Conservation (phyloP, 257 asterid species). For the Haberlea rhodopensis region DNA sequence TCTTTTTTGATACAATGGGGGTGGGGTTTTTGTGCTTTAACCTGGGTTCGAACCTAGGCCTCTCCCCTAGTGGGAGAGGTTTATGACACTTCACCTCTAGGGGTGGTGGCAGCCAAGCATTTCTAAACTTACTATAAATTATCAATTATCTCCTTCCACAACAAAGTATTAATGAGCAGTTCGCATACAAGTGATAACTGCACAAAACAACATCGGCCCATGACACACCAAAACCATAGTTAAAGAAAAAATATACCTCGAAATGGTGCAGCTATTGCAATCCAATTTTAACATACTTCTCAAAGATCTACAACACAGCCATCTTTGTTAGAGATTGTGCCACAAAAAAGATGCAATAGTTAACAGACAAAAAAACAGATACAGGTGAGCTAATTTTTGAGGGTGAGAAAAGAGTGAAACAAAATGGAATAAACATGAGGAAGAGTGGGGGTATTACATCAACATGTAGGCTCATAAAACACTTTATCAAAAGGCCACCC, state of each 20-base stretch:
- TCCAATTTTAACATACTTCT: conserved; percentile 94
- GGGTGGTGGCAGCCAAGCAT: neutral
- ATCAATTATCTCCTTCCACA: neutral
- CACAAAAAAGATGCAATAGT: conserved; percentile 14
- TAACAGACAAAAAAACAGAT: conserved; percentile 9
- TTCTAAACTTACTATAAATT: neutral
- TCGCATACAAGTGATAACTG: neutral
- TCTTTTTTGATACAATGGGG: neutral
- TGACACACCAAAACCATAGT: conserved; percentile 1
- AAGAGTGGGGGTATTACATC: conserved; percentile 55
- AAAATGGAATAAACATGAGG: conserved; percentile 8
- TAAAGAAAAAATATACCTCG: conserved; percentile 49
- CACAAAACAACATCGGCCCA: neutral
- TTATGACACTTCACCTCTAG: too few relatives aligned
- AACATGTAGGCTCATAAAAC: conserved; percentile 79
- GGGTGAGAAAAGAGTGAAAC: conserved; percentile 13
- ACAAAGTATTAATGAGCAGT: neutral
- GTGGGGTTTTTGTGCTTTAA: too few relatives aligned
- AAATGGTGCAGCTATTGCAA: conserved; percentile 96
- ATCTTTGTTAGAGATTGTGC: conserved; percentile 21
- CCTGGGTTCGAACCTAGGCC: too few relatives aligned
- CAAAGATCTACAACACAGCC: conserved; percentile 63
- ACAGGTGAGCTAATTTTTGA: conserved; percentile 11
- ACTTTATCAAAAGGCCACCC: conserved; percentile 95
- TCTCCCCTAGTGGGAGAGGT: too few relatives aligned